phyloP scores from a whole-genome alignment of 1,139 yeast species.

The Candida glucosophila region DNA sequence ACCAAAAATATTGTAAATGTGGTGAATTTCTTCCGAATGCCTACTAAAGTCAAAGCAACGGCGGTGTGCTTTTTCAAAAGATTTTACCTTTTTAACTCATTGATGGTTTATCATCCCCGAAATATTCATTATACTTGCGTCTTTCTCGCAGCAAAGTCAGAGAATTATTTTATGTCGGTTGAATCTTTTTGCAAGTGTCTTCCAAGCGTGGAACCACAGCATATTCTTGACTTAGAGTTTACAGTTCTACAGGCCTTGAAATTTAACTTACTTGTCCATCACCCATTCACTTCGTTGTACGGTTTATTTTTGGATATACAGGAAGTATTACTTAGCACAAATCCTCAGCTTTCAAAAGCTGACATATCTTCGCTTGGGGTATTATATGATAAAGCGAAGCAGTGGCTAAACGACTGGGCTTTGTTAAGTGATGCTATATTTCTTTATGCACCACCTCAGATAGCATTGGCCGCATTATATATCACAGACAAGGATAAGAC shows the following conservation, averaged over 20 bases:
- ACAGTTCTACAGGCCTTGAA: conserved; percentile 61
- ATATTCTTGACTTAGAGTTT: conserved; percentile 74
- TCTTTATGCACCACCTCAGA: conserved; percentile 86
- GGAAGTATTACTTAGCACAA: conserved; percentile 39
- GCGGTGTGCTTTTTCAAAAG: conserved; percentile 77
- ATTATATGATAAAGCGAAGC: conserved; percentile 62
- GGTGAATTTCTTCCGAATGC: conserved; percentile 37
- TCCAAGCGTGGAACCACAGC: conserved; percentile 55
- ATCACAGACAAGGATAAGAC: conserved; percentile 57
- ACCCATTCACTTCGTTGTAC: conserved; percentile 78
- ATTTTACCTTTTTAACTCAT: conserved; percentile 72
- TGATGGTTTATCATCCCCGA: conserved; percentile 84
- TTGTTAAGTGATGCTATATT: conserved; percentile 70
- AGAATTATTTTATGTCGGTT: conserved; percentile 80
- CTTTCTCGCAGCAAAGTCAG: conserved; percentile 87
- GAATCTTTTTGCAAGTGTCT: conserved; percentile 70
- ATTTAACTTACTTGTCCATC: conserved; percentile 80
- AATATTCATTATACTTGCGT: conserved; percentile 75
- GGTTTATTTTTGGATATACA: conserved; percentile 90
- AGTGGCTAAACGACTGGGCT: conserved; percentile 51
- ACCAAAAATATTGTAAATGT: conserved; percentile 60
- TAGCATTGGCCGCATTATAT: conserved; percentile 80
- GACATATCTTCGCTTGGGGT: conserved; percentile 38
- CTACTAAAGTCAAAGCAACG: conserved; percentile 58
- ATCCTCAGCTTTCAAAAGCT: conserved; percentile 28